A percentile compares a stretch with the other conserved stretches of the same genome.
Evolutionary conservation across 768 basidiomycete genomes (phyloP).

Genomic region (Rhodotorula taiwanensis): DNA sequence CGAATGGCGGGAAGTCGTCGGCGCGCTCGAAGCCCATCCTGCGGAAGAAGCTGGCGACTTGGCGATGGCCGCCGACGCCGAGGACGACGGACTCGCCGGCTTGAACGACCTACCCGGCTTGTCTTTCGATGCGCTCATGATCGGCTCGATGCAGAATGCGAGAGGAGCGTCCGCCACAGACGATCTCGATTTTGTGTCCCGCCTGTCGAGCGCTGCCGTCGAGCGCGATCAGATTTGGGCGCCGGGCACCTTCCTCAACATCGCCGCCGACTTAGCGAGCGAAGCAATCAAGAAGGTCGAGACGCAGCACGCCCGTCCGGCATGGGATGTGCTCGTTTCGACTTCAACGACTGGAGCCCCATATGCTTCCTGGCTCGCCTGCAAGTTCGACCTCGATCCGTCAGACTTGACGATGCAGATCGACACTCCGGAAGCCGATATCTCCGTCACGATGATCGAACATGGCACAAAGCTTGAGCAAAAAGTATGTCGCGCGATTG

Average conservation of each 20-base stretch:
- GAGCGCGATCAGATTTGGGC: conserved; percentile 70
- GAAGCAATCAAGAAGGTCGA: neutral
- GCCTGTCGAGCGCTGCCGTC: conserved; percentile 56
- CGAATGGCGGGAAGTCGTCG: neutral
- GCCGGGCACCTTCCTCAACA: conserved; percentile 60
- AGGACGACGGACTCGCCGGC: conserved; percentile 21
- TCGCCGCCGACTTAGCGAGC: conserved; percentile 48
- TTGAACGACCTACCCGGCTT: conserved; percentile 42
- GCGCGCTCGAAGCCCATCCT: neutral
- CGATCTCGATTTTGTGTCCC: conserved; percentile 7
- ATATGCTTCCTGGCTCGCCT: conserved; percentile 22
- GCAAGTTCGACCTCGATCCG: conserved; percentile 25
- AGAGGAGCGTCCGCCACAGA: neutral
- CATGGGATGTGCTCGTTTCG: conserved; percentile 6
- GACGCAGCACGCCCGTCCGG: neutral
- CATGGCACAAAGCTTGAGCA: neutral
- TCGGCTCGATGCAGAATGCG: neutral
- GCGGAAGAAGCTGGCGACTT: conserved; percentile 4
- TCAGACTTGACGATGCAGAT: neutral
- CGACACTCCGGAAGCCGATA: neutral
- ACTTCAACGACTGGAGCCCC: neutral
- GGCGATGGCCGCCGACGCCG: conserved; percentile 14
- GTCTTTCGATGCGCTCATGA: neutral
- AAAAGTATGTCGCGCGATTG: too few species aligned
- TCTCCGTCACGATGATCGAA: conserved; percentile 1